Base-by-base conservation (phyloP, 108 stramenopile species). In the Phaeodactylum tricornutum region DNA sequence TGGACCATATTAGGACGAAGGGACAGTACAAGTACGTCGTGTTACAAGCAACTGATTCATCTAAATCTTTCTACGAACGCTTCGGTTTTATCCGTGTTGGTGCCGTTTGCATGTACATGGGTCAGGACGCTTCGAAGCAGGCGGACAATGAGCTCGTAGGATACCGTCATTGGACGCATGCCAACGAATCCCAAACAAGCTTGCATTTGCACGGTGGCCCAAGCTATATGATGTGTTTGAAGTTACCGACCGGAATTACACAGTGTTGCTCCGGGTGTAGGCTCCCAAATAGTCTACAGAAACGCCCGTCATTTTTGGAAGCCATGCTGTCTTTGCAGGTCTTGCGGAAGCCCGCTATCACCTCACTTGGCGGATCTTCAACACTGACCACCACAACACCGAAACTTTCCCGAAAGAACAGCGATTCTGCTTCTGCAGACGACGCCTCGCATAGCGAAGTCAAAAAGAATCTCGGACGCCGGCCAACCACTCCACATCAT, bases 151-250 rank as follows among this genome's bases (percentile, higher is more conserved):
- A 64, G 26, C 29, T 67, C 37, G 65, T 73, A 24, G 77, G 81
- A 23, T 84, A 79, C 43, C 61, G 81, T 0, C 81, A 84, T 44
- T 84, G 81, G 81, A 78, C 76, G 1, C 75, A 74, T 55, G 68
- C 69, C 4, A 72, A 78, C 45, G 77, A 76, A 55, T 60, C 66
- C 9, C 48, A 62, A 12, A 43, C 63, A 14, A 61, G 55, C 20
- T 38, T 83, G 2, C 50, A 70, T 21, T 31, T 61, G 39, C 76
- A 75, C 37, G 81, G 81, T 20, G 81, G 74, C 3, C 77, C 81
- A 12, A 57, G 53, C 27, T 78, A 76, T 57, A 84, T 84, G 81
- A 84, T 84, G 81, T 59, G 55, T 38, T 56, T 72, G 8, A 47
- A 57, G 19, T 28, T 72, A n/a, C 21, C 55, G 3, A 69, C 40